A percentile compares a stretch with the other conserved stretches of the same genome.
These are phyloP conservation scores for Russula earlei DNA, from an alignment of 768 basidiomycete genomes.

Conservation along the genomic window DNA sequence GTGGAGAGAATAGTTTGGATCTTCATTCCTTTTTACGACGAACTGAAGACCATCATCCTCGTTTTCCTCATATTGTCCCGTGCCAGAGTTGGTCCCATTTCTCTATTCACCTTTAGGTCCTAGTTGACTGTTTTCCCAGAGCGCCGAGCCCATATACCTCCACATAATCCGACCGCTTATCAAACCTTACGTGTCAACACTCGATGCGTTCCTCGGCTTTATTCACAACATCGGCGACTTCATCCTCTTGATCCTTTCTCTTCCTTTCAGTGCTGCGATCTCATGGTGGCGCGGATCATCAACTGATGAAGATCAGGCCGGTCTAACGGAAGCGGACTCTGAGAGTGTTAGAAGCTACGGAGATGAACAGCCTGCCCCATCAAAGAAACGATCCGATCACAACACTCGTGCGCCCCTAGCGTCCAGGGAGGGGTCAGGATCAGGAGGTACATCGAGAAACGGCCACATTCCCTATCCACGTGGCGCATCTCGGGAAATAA, in stretches of 20 bases:
- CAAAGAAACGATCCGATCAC: background rate
- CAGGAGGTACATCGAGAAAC: background rate
- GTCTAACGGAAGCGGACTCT: constrained; percentile 17
- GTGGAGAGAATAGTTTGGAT: constrained; percentile 56
- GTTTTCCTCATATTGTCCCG: constrained; percentile 71
- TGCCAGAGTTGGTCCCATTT: constrained; percentile 41
- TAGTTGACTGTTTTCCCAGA: constrained; percentile 34
- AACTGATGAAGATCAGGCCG: constrained; percentile 10
- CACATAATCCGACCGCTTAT: constrained; percentile 72
- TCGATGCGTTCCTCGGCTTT: constrained; percentile 58
- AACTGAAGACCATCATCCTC: constrained; percentile 65
- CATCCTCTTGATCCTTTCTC: constrained; percentile 36
- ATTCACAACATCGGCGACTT: constrained; percentile 53
- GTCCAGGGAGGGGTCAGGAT: background rate
- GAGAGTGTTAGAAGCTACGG: constrained; percentile 15
- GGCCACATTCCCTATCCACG: background rate
- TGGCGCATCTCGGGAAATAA: background rate
- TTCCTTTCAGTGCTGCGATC: constrained; percentile 32
- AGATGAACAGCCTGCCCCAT: constrained; percentile 8
- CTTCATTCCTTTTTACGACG: constrained; percentile 76
- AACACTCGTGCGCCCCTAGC: background rate
- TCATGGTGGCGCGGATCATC: constrained; percentile 26
- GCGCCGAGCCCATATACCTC: constrained; percentile 77
- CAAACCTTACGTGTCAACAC: constrained; percentile 58
- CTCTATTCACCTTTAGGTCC: background rate